Evolutionary conservation across 2,329 filamentous ascomycete species (phyloP), one percentile per base, ranked within the genome.

Genomic region (Phaeosphaeria sp.): DNA sequence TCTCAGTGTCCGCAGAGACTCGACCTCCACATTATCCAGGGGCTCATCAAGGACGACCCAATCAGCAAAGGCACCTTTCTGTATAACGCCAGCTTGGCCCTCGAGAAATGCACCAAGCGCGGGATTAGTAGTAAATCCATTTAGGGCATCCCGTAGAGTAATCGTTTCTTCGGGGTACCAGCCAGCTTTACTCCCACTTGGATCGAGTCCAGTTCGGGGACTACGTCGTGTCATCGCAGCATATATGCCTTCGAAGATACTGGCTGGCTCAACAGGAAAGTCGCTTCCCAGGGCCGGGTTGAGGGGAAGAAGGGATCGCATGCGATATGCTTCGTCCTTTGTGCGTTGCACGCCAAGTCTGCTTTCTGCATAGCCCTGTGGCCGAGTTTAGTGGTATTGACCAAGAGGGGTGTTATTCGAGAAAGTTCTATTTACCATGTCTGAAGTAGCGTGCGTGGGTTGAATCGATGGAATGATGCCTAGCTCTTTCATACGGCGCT

Each of bases 401-500:
- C 15, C 30, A 13, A 7, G 30, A 7, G 15, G 25, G 11, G 25
- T 30, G 11, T 6, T 6, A 30, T 30, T 30, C 25, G 15, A 7
- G 15, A 13, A 36, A 36, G 30, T 36, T 13, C 11, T 7, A 36
- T 13, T 36, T 36, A 36, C 82, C 86, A 89, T 89, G 73, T 91
- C 89, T 7, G 86, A 89, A 2, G 89, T 91, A 21, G 89, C 88
- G 67, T 91, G 89, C 0, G 89, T 91, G 4, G 89, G 89, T 67
- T 91, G 89, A 53, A 91, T 86, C 2, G 86, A 89, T 0, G 89
- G 87, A 51, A 91, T 82, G 66, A 91, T 85, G 6, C 86, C 86
- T 4, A 89, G 74, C 4, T 79, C 76, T 51, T 78, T 79, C 66
- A 91, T 85, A 27, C 87, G 83, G 1, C 64, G 75, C 70, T 90